Evolutionary conservation across 2,329 filamentous ascomycete species (phyloP), one percentile per base, ranked within the genome.

Genomic region (Botrytis elliptica): DNA sequence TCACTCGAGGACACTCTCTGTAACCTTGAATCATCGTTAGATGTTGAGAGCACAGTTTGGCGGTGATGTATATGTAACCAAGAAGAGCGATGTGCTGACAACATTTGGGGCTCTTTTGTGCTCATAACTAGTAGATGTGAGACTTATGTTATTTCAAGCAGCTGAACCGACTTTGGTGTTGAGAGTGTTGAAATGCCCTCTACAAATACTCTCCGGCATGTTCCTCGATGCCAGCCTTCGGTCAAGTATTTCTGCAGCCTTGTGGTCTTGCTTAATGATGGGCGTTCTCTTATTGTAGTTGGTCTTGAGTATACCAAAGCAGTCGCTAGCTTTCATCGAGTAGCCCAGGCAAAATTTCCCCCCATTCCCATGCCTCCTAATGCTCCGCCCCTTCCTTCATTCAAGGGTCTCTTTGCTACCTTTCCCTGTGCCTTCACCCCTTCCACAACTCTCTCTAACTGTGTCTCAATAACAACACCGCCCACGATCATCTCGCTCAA

Each of bases 401-500:
- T 94, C 46, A 94, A 91, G 0, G 92, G 92, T 77, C 93, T 85
- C 84, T 94, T 95, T 12, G 92, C 91, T 18, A 95, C 92, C 49
- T 89, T 89, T 29, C 93, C 93, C 80, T 95, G 92, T 14, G 89
- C 88, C 73, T 86, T 91, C 8, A 98, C 95, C 1, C 93, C 95
- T 49, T 93, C 88, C 7, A 98, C 93, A 72, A 98, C 96, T 82
- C 91, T 91, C 74, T 97, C 94, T 75, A 97, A 84, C 79, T 92
- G 93, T 46, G 95, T 98, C 85, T 98, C 95, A 38, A 98, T 91
- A 25, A 98, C 95, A 22, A 98, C 94, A 1, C 95, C 95, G 22
- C 95, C 95, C 25, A 97, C 93, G 73, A 98, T 92, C 93, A 98
- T 97, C 86, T 98, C 95, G 74, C 90, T 91, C 16, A 98, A 85